These are phyloP conservation scores for Monosporascus cannonballus DNA, from an alignment of 2,329 filamentous ascomycete genomes.

Conservation along the genomic window DNA sequence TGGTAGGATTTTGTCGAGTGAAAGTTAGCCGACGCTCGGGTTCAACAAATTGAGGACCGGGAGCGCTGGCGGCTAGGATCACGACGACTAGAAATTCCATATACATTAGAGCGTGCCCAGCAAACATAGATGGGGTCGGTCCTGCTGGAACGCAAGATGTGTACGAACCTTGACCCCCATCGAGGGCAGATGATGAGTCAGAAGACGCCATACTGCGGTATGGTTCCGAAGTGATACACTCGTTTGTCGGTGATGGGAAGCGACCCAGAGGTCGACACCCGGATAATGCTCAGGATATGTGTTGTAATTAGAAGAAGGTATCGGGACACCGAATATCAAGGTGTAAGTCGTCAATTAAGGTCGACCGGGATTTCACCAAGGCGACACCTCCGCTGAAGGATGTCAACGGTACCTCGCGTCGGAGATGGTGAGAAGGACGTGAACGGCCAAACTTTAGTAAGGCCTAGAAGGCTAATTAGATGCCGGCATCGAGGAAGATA, in stretches of 20 bases:
- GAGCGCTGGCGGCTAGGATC: slow-evolving; percentile 2
- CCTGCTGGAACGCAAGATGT: neutral
- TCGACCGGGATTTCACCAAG: neutral
- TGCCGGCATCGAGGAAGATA: neutral
- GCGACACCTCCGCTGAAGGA: neutral
- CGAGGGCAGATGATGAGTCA: neutral
- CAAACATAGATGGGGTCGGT: neutral
- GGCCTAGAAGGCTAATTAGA: neutral
- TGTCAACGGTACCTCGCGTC: neutral
- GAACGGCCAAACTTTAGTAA: neutral
- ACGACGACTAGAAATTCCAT: neutral
- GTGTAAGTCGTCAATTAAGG: neutral
- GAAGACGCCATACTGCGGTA: neutral
- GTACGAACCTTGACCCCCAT: neutral
- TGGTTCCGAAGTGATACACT: neutral
- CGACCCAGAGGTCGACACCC: neutral
- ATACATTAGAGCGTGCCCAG: neutral
- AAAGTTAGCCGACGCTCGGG: slow-evolving; percentile 25
- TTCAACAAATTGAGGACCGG: slow-evolving; percentile 5
- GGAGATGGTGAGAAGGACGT: neutral
- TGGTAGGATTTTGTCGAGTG: slow-evolving; percentile 10
- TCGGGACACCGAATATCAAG: too few relatives aligned
- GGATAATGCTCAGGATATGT: too few relatives aligned
- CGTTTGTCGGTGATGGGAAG: neutral
- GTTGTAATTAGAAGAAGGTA: too few relatives aligned